phyloP scores from a whole-genome alignment of 78 protist species.

The Tieghemostelium lacteum region DNA sequence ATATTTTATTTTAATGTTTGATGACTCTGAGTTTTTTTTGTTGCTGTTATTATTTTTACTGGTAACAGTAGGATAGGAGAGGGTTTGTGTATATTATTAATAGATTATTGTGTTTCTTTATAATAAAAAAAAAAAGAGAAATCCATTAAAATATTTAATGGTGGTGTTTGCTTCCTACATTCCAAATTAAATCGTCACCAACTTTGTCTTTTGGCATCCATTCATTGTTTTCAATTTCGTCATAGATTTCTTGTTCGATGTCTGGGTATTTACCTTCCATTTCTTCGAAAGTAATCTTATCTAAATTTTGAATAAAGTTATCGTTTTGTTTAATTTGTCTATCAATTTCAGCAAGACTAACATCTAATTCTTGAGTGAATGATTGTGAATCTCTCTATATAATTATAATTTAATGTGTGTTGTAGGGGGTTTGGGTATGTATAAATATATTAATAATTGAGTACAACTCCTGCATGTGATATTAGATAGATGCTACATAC shows the following conservation, averaged over 20 bases:
- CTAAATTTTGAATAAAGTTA: not conserved
- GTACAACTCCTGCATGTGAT: not conserved
- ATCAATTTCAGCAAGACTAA: not conserved
- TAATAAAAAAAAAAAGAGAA: too few species aligned
- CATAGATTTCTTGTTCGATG: slow-evolving; percentile 38
- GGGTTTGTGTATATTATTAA: too few species aligned
- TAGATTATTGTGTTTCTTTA: too few species aligned
- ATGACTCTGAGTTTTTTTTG: too few species aligned
- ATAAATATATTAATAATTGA: too few species aligned
- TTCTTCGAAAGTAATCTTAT: slow-evolving; percentile 9
- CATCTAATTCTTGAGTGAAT: not conserved
- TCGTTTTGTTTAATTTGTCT: not conserved
- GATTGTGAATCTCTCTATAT: not conserved
- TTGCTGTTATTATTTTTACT: too few species aligned
- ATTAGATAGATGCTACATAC: not conserved
- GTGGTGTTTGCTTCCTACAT: slow-evolving; percentile 31
- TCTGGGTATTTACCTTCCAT: slow-evolving; percentile 63
- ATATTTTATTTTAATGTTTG: too few species aligned
- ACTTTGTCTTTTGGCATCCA: slow-evolving; percentile 61
- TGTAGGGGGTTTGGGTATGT: too few species aligned
- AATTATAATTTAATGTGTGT: not conserved
- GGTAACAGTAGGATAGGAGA: too few species aligned
- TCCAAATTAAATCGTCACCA: slow-evolving; percentile 18
- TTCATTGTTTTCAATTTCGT: slow-evolving; percentile 25
- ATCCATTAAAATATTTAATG: slow-evolving; percentile 3